phyloP scores from a whole-genome alignment of 2,329 filamentous ascomycete genomes.

The Sporothrix globosa region DNA sequence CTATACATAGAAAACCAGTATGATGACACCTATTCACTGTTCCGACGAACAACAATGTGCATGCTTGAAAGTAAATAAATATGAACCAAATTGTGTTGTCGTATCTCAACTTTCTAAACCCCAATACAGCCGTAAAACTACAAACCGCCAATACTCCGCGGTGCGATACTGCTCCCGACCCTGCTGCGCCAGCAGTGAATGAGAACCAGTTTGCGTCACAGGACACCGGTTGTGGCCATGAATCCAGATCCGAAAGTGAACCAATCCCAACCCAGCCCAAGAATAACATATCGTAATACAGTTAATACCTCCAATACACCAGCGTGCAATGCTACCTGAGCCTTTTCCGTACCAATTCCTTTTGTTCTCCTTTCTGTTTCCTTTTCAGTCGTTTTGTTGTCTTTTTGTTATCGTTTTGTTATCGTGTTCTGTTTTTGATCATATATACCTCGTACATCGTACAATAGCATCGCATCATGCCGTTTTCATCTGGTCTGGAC shows the following conservation, averaged over 20 bases:
- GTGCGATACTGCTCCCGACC: neutral
- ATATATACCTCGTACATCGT: neutral
- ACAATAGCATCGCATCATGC: constrained; percentile 3
- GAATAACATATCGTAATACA: constrained; percentile 32
- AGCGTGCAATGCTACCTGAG: neutral
- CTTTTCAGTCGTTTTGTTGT: neutral
- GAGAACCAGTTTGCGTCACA: no score
- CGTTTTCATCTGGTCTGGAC: neutral
- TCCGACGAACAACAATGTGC: neutral
- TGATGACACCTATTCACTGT: constrained; percentile 15
- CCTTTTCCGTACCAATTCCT: constrained; percentile 4
- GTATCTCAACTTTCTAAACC: constrained; percentile 9
- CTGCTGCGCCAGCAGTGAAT: neutral
- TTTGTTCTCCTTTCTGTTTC: neutral
- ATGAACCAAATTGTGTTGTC: neutral
- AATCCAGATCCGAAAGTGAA: neutral
- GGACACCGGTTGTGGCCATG: neutral
- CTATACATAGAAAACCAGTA: neutral
- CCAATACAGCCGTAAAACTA: constrained; percentile 3
- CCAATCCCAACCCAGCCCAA: neutral
- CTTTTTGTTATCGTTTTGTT: neutral
- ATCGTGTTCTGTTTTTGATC: neutral
- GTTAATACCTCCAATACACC: neutral
- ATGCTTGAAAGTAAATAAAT: neutral
- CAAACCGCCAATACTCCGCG: neutral